Base-by-base conservation (phyloP, 169 alveolate species). In the Amoebophrya sp. region DNA sequence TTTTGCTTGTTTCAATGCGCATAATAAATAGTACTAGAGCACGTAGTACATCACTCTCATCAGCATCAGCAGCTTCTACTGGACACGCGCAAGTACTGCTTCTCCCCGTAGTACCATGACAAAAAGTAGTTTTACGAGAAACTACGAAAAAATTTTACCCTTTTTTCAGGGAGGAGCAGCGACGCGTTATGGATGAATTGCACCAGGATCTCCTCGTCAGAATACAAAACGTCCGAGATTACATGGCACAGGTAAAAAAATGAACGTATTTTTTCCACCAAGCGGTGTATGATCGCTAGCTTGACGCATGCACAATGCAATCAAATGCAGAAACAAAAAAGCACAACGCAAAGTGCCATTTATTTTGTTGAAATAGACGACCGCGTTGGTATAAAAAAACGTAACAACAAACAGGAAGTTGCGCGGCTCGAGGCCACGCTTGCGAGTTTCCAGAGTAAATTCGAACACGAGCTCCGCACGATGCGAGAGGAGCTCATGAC, bases 401-500 rank as follows among this genome's bases (percentile, higher is more conserved):
- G n/a, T n/a, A n/a, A n/a, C n/a, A n/a, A n/a, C 35, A 0, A 7
- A 25, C 83, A 66, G 83, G 83, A 66, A 66, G 83, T 66, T 2
- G 83, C 83, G 83, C 83, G 83, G 18, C 83, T 66, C 32, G 83
- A 66, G 83, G 83, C 83, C 10, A 66, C 83, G 12, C 32, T 66
- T 2, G 83, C 83, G 83, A 7, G 32, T 1, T 66, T 66, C 35
- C 83, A 66, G 83, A 66, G 83, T 66, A 66, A 66, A 25, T 66
- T 66, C 35, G 83, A 66, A 25, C 83, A 66, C 83, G 83, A 66
- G 83, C 18, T 66, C 32, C 83, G 83, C 1, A 66, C 83, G 35
- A 66, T 66, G 83, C 83, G 83, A 2, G 83, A 66, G 83, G 83
- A 66, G 83, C 83, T 66, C 10, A 66, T 66, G 83, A 66, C 83